A percentile compares a stretch with the other conserved stretches of the same genome.
These are phyloP conservation scores for Geotrichum armillariae DNA, from an alignment of 1,139 yeast genomes.

Conservation along the genomic window DNA sequence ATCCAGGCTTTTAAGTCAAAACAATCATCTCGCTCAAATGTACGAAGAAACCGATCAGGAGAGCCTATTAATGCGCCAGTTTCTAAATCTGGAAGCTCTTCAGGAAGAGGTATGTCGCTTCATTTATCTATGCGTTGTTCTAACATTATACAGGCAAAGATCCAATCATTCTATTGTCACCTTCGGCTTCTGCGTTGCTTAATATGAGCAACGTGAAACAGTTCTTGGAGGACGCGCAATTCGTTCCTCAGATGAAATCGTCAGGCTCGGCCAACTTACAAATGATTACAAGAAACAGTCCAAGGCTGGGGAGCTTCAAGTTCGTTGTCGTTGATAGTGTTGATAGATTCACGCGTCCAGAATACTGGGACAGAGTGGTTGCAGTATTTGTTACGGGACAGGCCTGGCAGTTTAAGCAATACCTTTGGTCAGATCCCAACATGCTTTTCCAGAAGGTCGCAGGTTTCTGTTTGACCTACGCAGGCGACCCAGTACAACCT, in stretches of 20 bases:
- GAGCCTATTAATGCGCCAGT: neutral
- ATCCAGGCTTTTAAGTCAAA: conserved; percentile 17
- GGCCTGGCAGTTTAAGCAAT: conserved; percentile 91
- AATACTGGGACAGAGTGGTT: conserved; percentile 91
- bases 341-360: conserved; percentile 87
- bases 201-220: conserved; percentile 80
- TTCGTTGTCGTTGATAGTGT: conserved; percentile 86
- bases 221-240: conserved; percentile 76
- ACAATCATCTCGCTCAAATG: conserved; percentile 3
- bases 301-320: conserved; percentile 53
- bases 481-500: conserved; percentile 77
- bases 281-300: conserved; percentile 56
- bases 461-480: conserved; percentile 77
- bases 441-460: conserved; percentile 77
- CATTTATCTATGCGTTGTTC: no score
- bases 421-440: conserved; percentile 81
- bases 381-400: conserved; percentile 97
- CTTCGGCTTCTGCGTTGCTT: conserved; percentile 88
- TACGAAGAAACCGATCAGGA: conserved; percentile 8
- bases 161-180: conserved; percentile 91
- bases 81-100: neutral
- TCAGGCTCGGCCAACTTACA: conserved; percentile 47
- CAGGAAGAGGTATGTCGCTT: conserved; percentile 25
- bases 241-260: conserved; percentile 55
- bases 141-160: no score